Conservation (phyloP, 2,329 filamentous ascomycete species). For the Claviceps purpurea region DNA sequence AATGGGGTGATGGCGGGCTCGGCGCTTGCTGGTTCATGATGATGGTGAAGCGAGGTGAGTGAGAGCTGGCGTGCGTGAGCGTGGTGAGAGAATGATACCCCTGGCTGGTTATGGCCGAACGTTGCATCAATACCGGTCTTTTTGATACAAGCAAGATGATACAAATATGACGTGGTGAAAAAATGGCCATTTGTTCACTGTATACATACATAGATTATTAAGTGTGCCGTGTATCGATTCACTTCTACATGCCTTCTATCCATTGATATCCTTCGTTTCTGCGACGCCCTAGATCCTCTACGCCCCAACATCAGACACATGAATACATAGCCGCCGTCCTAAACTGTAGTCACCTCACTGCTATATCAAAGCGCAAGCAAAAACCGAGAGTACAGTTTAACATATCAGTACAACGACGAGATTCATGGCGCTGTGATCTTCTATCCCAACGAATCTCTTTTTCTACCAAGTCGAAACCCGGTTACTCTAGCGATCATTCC, state of each 20-base stretch:
- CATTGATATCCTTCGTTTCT: background rate
- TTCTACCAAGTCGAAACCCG: conserved; percentile 12
- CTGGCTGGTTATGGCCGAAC: background rate
- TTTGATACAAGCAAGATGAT: background rate
- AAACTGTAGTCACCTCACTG: background rate
- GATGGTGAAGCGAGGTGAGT: background rate
- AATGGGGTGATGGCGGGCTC: background rate
- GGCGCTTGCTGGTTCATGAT: background rate
- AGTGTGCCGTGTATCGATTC: background rate
- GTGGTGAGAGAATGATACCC: background rate
- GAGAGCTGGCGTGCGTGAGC: background rate
- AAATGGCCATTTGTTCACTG: background rate
- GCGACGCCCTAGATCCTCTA: background rate
- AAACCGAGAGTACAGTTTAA: background rate
- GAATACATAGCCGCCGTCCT: background rate
- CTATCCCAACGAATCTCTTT: conserved; percentile 1
- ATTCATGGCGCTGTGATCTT: conserved; percentile 14
- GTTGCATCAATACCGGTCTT: background rate
- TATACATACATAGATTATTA: background rate
- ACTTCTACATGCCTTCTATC: conserved; percentile 1
- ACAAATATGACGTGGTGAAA: background rate
- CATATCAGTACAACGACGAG: conserved; percentile 12
- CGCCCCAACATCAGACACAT: background rate
- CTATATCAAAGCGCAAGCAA: background rate
- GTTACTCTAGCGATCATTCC: too few relatives aligned